phyloP scores from a whole-genome alignment of 768 basidiomycete genomes.

The Panaeolus cyanescens region DNA sequence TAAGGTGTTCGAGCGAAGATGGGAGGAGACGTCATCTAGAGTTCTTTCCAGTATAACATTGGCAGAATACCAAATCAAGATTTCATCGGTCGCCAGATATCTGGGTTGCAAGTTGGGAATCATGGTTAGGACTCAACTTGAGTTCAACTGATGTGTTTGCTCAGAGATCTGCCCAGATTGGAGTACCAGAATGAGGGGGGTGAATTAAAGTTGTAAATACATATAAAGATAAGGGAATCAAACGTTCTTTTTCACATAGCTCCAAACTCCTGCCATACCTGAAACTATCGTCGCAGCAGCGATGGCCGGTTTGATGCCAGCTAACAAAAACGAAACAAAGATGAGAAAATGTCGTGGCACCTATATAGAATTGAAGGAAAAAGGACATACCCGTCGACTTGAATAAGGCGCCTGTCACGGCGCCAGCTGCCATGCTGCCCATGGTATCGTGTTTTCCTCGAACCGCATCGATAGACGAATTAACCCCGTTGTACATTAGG shows the following conservation, averaged over 20 bases:
- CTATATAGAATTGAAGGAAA: slow-evolving; percentile 26
- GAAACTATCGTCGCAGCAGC: slow-evolving; percentile 90
- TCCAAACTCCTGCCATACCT: slow-evolving; percentile 90
- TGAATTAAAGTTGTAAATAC: slow-evolving; percentile 55
- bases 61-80: slow-evolving; percentile 44
- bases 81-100: slow-evolving; percentile 43
- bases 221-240: slow-evolving; percentile 52
- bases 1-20: slow-evolving; percentile 25
- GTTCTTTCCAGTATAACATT: slow-evolving; percentile 49
- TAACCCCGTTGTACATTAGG: slow-evolving; percentile 93
- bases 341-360: slow-evolving; percentile 32
- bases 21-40: slow-evolving; percentile 37
- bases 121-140: slow-evolving; percentile 17
- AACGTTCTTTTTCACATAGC: slow-evolving; percentile 89
- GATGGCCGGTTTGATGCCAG: slow-evolving; percentile 88
- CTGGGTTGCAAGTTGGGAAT: slow-evolving; percentile 37
- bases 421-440: slow-evolving; percentile 93
- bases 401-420: slow-evolving; percentile 86
- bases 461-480: slow-evolving; percentile 87
- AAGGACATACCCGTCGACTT: slow-evolving; percentile 85
- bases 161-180: slow-evolving; percentile 43
- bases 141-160: slow-evolving; percentile 31
- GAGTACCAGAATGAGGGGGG: slow-evolving; percentile 44
- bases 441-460: slow-evolving; percentile 90
- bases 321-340: slow-evolving; percentile 52